Base-by-base conservation (phyloP, 2,329 filamentous ascomycete species). In the Geosmithia morbida region DNA sequence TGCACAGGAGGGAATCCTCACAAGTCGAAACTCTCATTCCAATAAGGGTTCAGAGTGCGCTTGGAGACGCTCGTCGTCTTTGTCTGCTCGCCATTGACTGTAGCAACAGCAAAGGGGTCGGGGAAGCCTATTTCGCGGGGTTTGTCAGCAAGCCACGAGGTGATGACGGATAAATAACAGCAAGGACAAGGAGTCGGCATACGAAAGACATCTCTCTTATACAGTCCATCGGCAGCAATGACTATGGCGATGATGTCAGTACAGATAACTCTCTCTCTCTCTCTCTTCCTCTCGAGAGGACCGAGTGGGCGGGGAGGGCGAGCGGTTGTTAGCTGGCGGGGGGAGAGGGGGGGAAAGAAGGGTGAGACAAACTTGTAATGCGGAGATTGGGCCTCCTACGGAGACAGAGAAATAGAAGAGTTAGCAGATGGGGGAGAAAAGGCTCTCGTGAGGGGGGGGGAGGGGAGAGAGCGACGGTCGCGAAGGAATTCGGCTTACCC, bases 21-120 rank as follows among this genome's bases (percentile, higher is more conserved):
- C 92, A 98, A 84, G 66, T 98, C 92, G 70, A 98, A 98, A 61
- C 81, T 88, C 71, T 98, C 92, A 66, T 98, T 98, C 92, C 92
- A 98, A 66, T 98, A 98, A n/a, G 92, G 92, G 66, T 96, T 97
- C 66, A 98, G 71, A 11, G 92, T 97, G 68, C 92, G 85, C 69
- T 96, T 97, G 65, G 92, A 94, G 56, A 97, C 92, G 39, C 83
- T 83, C 11, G 92, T 98, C n/a, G 92, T 97, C 67, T 89, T 87
- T 49, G 92, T 98, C 71, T 98, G 92, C 68, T 98, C 92, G 64
- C 92, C 92, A 67, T 89, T 90, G 67, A 97, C 81, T 49, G 92
- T 98, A 56, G 89, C 90, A 54, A 98, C 92, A 43, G 92, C 90
- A 63, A 98, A 98, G 20, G 92, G 92, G 66, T 98, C 92, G 50